These are phyloP conservation scores for Smallanthus sonchifolius DNA, from an alignment of 129 eudicot species.

Conservation along the genomic window DNA sequence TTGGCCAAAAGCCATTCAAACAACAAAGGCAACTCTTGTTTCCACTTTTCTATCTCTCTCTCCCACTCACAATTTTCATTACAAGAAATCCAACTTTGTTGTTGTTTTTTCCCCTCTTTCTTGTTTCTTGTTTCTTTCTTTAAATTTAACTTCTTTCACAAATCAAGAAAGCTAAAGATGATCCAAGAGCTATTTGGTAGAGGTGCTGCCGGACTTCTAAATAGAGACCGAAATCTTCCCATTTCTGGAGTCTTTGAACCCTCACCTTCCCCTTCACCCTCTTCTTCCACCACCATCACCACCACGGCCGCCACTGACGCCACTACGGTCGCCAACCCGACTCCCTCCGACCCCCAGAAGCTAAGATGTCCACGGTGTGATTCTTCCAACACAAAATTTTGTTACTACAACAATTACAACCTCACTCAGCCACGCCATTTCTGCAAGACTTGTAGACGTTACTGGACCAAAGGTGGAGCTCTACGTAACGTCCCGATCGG, in stretches of 20 bases:
- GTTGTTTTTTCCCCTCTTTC: constrained; percentile 19
- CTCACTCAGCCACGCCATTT: constrained; percentile 94
- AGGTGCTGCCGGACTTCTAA: constrained; percentile 36
- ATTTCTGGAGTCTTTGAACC: constrained; percentile 28
- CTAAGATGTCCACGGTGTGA: constrained; percentile 80
- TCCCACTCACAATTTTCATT: constrained; percentile 9
- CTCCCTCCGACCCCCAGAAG: constrained; percentile 39
- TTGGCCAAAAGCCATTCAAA: constrained; percentile 55
- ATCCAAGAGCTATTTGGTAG: constrained; percentile 67
- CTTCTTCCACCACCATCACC: constrained; percentile 24
- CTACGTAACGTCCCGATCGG: constrained; percentile 84
- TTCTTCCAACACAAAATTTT: constrained; percentile 72
- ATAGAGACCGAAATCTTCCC: constrained; percentile 46
- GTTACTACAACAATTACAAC: constrained; percentile 92
- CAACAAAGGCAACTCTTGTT: constrained; percentile 45
- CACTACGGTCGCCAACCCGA: constrained; percentile 8
- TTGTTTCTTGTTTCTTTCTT: constrained; percentile 41
- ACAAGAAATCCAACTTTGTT: constrained; percentile 40
- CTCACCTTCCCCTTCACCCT: constrained; percentile 33
- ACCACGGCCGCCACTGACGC: constrained; percentile 17
- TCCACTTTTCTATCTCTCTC: constrained; percentile 18
- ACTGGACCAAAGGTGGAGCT: constrained; percentile 91
- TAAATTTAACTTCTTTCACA: constrained; percentile 30
- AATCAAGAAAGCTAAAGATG: constrained; percentile 44
- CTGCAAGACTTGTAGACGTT: constrained; percentile 87